Base-by-base conservation (phyloP, 2,329 filamentous ascomycete genomes). In the Zymoseptoria crescenta region DNA sequence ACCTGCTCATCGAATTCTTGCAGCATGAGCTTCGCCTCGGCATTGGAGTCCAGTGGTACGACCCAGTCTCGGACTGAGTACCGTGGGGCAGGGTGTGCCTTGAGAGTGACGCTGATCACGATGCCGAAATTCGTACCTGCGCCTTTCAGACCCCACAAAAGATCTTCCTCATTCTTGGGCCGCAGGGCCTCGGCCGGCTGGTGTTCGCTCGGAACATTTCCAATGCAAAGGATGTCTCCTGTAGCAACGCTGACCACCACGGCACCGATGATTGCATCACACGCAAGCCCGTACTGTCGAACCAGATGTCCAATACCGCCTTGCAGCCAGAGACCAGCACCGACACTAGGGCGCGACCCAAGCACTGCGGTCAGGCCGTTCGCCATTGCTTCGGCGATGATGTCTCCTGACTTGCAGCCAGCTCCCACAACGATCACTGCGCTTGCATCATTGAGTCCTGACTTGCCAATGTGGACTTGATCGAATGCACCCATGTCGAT, bases 221-320 rank as follows among this genome's bases (percentile, higher is more conserved):
- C 84, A 30, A 85, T 65, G 65, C 65, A 80, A 24, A 84, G 29
- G n/a, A 82, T 54, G 49, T 79, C 59, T 29, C 78, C 74, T 41
- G 78, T 77, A 0, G 73, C 67, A 56, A 82, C 76, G 62, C 78
- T 80, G 69, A 86, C 78, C 27, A 87, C 10, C 1, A 86, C 77
- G 20, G 80, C 83, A 62, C 84, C 83, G n/a, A 86, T 68, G 52
- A 87, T 80, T 51, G 78, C 68, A 62, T 87, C 84, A 63, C 82
- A 86, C 2, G 82, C 62, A 9, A 87, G 81, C 1, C 84, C 83
- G 62, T 83, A 70, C 8, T 76, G 57, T 59, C 83, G 75, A 41
- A 79, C 66, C n/a, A 85, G 72, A 63, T 86, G 83, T 1, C 84
- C 83, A 54, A 87, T 83, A 56, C 84, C 84, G 49, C 85, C 85